Percentiles rank a stretch among this genome's conserved stretches.
phyloP scores from a whole-genome alignment of 257 asterid species.

The Solanum piurae region DNA sequence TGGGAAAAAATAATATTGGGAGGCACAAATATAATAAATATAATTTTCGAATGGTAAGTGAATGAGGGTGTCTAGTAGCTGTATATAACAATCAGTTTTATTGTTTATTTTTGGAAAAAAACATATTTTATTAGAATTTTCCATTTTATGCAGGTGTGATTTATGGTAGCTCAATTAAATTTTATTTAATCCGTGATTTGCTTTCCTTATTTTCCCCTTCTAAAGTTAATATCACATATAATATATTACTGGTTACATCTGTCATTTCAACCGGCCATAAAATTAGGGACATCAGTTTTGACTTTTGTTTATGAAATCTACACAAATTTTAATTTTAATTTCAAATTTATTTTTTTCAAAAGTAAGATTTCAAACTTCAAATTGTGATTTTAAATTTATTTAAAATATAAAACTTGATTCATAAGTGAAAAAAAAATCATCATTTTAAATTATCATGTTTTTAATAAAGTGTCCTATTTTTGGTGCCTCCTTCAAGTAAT shows the following conservation, averaged over 20 bases:
- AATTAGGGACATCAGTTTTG: no score
- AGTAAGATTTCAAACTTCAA: no score
- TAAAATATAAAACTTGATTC: no score
- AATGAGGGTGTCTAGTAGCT: not conserved
- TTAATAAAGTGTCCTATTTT: no score
- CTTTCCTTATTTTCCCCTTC: not conserved
- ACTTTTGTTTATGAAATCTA: no score
- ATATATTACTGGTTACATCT: not conserved
- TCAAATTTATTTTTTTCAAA: no score
- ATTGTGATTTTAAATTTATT: no score
- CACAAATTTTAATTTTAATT: no score
- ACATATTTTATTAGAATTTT: not conserved
- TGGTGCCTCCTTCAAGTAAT: no score
- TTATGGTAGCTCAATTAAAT: not conserved
- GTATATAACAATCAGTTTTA: not conserved
- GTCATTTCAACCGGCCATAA: not conserved
- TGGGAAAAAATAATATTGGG: not conserved
- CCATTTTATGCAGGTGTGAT: not conserved
- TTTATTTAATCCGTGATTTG: not conserved
- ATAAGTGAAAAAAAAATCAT: no score
- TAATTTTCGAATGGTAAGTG: not conserved
- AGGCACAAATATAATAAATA: not conserved
- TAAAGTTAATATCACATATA: not conserved
- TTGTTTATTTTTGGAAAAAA: not conserved
- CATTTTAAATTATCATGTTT: no score